Evolutionary conservation across 345 rosid species (phyloP), one percentile per base, ranked within the genome.

Genomic region (Isatis tinctoria): DNA sequence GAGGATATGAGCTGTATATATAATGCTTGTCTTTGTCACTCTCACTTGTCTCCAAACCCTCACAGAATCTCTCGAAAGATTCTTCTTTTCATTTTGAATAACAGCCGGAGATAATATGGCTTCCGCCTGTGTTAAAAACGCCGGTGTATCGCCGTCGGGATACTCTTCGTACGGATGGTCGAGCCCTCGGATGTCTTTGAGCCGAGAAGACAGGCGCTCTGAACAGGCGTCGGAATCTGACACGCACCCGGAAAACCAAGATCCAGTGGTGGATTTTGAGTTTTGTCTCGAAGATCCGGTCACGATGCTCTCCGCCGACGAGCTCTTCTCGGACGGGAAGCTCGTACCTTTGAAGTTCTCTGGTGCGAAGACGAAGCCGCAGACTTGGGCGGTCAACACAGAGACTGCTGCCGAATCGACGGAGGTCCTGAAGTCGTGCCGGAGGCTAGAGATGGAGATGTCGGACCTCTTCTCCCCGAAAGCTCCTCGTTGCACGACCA

Each of bases 281-380:
- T 95, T 95, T 82, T 80, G 92, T 12, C 87, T 87, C 10, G 90
- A 87, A 41, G 90, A 92, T 82, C 91, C 98, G 2, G 90, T 87
- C 4, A 63, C 87, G 14, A 90, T 95, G 96, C 87, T 95, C 22
- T 87, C 99, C 9, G 99, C 99, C 4, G 99, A 95, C 49, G 87
- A 95, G 82, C 93, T 94, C 65, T 91, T 94, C 69, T 87, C 88
- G 22, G 90, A 90, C 36, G 98, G 98, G 2, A 92, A 90, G 77
- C 85, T 94, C 44, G 79, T 94, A 7, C 97, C 99, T 40, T 80
- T 92, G 30, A 93, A 88, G 59, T 75, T 90, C 39, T 59, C 77
- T 35, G 78, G 59, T 33, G n/a, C 35, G 0, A 54, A 41, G 43
- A 26, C 66, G 8, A 75, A 59, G 40, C 72, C 79, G 0, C 56